A percentile compares a stretch with the other conserved stretches of the same genome.
These are phyloP conservation scores for Claviceps sp. DNA, from an alignment of 2,329 filamentous ascomycete species.

Conservation along the genomic window DNA sequence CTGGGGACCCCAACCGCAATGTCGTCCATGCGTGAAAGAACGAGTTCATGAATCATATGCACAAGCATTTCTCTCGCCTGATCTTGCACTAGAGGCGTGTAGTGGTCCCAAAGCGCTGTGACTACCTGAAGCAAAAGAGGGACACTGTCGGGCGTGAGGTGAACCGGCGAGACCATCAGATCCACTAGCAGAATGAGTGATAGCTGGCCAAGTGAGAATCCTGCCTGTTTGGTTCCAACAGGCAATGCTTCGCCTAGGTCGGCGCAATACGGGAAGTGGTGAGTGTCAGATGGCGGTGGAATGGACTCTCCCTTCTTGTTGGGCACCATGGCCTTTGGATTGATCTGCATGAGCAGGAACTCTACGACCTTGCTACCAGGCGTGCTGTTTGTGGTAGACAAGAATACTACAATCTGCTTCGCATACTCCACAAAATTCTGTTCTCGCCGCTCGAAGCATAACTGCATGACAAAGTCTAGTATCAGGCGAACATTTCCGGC, in stretches of 20 bases:
- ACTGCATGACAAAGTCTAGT: constrained; percentile 87
- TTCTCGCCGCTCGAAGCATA: constrained; percentile 86
- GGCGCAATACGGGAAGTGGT: constrained; percentile 74
- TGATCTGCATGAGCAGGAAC: constrained; percentile 81
- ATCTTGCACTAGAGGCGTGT: constrained; percentile 87
- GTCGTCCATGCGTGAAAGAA: constrained; percentile 67
- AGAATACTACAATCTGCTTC: constrained; percentile 93
- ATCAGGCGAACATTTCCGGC: constrained; percentile 89
- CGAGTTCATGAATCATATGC: constrained; percentile 89
- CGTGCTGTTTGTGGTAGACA: constrained; percentile 65
- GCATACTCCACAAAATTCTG: constrained; percentile 98
- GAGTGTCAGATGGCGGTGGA: constrained; percentile 59
- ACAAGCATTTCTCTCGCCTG: constrained; percentile 97
- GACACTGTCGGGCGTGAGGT: constrained; percentile 64
- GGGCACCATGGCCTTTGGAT: constrained; percentile 92
- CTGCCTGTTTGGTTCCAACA: constrained; percentile 79
- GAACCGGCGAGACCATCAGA: constrained; percentile 84
- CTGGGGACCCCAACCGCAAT: constrained; percentile 48
- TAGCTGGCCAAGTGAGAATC: constrained; percentile 84
- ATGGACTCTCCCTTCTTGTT: constrained; percentile 63
- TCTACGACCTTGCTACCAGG: constrained; percentile 85
- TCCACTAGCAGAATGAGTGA: constrained; percentile 91
- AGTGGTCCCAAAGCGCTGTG: constrained; percentile 93
- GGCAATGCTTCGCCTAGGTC: constrained; percentile 70
- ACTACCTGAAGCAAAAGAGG: constrained; percentile 83